Percentiles rank a stretch among this genome's conserved stretches.
phyloP scores from a whole-genome alignment of 1,284 basidiomycete species.

The Pholiota adiposa region DNA sequence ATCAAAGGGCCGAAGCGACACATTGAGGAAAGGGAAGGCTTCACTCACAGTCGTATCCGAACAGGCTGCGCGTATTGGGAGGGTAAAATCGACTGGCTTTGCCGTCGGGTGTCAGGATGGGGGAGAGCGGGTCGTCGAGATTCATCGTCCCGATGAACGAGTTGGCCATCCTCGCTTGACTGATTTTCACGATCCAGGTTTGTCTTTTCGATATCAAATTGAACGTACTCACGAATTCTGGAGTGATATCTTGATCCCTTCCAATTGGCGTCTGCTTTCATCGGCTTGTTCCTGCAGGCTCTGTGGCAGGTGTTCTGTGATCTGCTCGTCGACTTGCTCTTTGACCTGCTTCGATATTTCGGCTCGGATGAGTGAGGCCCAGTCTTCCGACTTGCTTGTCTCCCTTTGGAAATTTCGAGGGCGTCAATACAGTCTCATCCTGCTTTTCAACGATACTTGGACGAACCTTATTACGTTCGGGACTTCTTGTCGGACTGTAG shows the following conservation, averaged over 20 bases:
- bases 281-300: conserved; percentile 47
- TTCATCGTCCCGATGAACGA: conserved; percentile 40
- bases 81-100: conserved; percentile 52
- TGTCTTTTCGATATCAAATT: not conserved
- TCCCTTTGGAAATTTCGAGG: not conserved
- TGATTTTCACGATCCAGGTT: conserved; percentile 23
- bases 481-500: conserved; percentile 27
- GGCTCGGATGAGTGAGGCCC: conserved; percentile 29
- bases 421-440: not conserved
- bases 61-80: conserved; percentile 49
- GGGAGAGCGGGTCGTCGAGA: conserved; percentile 46
- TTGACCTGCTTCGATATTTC: conserved; percentile 40
- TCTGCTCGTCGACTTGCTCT: conserved; percentile 49
- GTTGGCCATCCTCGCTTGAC: conserved; percentile 55
- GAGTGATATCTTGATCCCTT: conserved; percentile 46
- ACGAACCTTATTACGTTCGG: conserved; percentile 15
- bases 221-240: conserved; percentile 51
- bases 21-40: too few species aligned
- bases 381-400: conserved; percentile 13
- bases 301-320: conserved; percentile 49
- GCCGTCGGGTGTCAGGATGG: conserved; percentile 52
- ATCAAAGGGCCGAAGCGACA: conserved; percentile 9
- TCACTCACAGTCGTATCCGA: conserved; percentile 53
- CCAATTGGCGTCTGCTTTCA: conserved; percentile 46
- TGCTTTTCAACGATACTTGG: not conserved